phyloP scores from a whole-genome alignment of 768 basidiomycete genomes.

The Suillus variegatus region DNA sequence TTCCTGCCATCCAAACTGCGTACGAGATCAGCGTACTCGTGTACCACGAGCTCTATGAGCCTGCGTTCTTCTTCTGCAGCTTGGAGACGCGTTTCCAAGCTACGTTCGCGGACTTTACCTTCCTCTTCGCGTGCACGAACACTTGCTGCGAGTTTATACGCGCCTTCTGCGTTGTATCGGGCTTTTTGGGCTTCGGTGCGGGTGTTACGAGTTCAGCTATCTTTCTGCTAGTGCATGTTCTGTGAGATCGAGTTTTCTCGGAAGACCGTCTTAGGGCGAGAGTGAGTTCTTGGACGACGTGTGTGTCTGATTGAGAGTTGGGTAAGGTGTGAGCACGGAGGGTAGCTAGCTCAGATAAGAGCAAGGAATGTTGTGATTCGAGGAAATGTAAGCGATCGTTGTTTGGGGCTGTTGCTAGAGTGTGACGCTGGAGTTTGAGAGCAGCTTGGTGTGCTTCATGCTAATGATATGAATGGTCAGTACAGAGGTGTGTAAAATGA shows the following conservation, averaged over 20 bases:
- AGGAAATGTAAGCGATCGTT: slow-evolving; percentile 48
- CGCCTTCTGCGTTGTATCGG: slow-evolving; percentile 45
- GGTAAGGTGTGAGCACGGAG: slow-evolving; percentile 57
- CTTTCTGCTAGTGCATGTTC: slow-evolving; percentile 55
- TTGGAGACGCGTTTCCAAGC: slow-evolving; percentile 46
- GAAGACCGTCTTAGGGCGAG: slow-evolving; percentile 68
- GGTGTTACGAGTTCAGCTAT: slow-evolving; percentile 47
- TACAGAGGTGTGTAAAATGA: neutral
- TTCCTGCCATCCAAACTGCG: slow-evolving; percentile 56
- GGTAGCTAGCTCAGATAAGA: slow-evolving; percentile 54
- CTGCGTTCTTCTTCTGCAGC: slow-evolving; percentile 57
- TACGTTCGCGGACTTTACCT: slow-evolving; percentile 46
- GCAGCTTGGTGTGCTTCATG: slow-evolving; percentile 70
- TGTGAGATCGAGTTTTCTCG: slow-evolving; percentile 63
- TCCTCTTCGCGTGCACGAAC: slow-evolving; percentile 59
- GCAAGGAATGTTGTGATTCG: slow-evolving; percentile 58
- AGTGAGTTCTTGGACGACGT: slow-evolving; percentile 51
- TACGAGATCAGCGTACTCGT: slow-evolving; percentile 78
- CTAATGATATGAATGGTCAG: slow-evolving; percentile 34
- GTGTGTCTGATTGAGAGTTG: slow-evolving; percentile 30
- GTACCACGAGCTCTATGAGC: slow-evolving; percentile 64
- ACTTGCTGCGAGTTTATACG: slow-evolving; percentile 55
- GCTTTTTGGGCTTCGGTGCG: slow-evolving; percentile 46
- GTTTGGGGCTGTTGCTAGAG: slow-evolving; percentile 41
- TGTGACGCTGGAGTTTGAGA: slow-evolving; percentile 64